phyloP scores from a whole-genome alignment of 805 yeast species.

The Starmerella bombi region DNA sequence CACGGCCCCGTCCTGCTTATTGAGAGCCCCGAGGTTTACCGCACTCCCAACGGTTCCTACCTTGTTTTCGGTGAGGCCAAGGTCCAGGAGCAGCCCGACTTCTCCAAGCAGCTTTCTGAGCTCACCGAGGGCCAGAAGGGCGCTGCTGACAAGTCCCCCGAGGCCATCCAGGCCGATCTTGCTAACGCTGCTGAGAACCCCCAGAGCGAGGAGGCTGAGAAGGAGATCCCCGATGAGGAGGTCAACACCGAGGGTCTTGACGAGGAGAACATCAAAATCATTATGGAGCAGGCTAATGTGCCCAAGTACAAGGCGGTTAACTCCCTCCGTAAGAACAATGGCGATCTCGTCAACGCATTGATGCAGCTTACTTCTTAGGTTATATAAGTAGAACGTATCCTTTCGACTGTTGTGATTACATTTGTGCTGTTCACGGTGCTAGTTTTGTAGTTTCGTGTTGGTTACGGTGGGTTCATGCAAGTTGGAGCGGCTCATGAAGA shows the following conservation, averaged over 20 bases:
- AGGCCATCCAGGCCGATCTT: slow-evolving; percentile 24
- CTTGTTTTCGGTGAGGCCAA: slow-evolving; percentile 97
- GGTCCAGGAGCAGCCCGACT: slow-evolving; percentile 56
- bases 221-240: slow-evolving; percentile 52
- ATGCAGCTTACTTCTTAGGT: slow-evolving; percentile 39
- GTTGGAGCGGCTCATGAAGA: too few relatives aligned
- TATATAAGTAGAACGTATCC: background rate
- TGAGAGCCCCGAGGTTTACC: slow-evolving; percentile 90
- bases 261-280: slow-evolving; percentile 68
- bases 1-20: slow-evolving; percentile 85
- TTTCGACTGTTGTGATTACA: too few relatives aligned
- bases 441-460: too few relatives aligned
- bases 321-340: slow-evolving; percentile 76
- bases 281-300: slow-evolving; percentile 82
- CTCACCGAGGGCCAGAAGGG: slow-evolving; percentile 30
- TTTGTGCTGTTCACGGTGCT: too few relatives aligned
- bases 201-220: slow-evolving; percentile 25
- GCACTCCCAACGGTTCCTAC: slow-evolving; percentile 83
- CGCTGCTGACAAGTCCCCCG: slow-evolving; percentile 28
- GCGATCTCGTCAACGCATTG: slow-evolving; percentile 93
- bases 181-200: slow-evolving; percentile 26
- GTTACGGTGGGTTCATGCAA: too few relatives aligned
- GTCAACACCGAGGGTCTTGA: slow-evolving; percentile 80
- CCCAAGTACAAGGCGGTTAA: slow-evolving; percentile 82
- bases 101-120: slow-evolving; percentile 60